Evolutionary conservation across 176 grass and related monocot genomes (phyloP).

Genomic region (Thinopyrum elongatum): DNA sequence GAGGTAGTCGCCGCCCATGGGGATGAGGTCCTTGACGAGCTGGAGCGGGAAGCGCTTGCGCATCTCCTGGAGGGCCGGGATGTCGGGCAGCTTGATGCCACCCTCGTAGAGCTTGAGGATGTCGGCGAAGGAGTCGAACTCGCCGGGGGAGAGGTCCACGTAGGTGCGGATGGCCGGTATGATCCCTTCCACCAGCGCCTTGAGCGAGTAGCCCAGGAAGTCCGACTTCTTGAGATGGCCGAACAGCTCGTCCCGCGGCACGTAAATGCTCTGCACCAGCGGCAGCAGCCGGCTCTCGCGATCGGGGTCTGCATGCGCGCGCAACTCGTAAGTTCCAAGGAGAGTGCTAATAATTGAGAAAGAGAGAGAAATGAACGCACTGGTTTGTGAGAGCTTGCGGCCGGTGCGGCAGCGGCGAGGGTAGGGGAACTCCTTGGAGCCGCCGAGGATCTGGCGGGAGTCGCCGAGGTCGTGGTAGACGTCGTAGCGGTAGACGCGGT

Average conservation of each 20-base stretch:
- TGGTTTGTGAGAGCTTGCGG: not conserved
- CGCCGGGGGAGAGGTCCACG: not conserved
- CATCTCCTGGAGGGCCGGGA: not conserved
- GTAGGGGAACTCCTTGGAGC: not conserved
- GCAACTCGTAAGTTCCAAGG: no score
- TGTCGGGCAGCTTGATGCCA: not conserved
- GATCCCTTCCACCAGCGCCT: not conserved
- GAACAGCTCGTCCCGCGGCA: slow-evolving; percentile 14
- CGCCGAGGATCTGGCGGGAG: not conserved
- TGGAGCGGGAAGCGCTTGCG: not conserved
- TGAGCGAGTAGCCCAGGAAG: not conserved
- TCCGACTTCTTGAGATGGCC: not conserved
- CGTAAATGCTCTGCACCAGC: not conserved
- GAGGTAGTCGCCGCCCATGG: not conserved
- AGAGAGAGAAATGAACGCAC: not conserved
- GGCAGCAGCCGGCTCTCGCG: not conserved
- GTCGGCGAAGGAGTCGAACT: not conserved
- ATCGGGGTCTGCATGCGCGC: not conserved
- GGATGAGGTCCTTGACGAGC: not conserved
- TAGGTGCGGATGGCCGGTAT: not conserved
- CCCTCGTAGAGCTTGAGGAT: slow-evolving; percentile 4
- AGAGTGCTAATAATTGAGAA: not conserved
- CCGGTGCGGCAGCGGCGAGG: not conserved
- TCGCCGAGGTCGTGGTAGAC: slow-evolving; percentile 33
- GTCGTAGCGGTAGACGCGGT: slow-evolving; percentile 32